phyloP scores from a whole-genome alignment of 1,284 basidiomycete species.

The Pterulicium gracile region DNA sequence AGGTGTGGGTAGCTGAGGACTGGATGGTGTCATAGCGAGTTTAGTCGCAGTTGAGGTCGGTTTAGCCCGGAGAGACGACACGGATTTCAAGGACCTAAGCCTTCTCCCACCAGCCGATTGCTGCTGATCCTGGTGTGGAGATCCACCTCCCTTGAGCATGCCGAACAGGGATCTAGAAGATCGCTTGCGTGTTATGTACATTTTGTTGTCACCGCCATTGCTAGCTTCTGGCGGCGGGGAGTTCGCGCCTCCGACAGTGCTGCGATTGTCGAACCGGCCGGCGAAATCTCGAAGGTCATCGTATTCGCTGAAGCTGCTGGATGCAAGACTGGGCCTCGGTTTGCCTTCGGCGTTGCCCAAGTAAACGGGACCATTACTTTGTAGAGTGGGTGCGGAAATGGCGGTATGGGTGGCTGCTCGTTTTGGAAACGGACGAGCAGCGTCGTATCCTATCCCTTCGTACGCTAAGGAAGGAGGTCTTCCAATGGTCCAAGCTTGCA shows the following conservation, averaged over 20 bases:
- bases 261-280: conserved; percentile 70
- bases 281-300: conserved; percentile 78
- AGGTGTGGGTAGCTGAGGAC: conserved; percentile 41
- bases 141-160: conserved; percentile 40
- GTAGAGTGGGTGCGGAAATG: conserved; percentile 18
- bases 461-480: conserved; percentile 80
- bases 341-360: conserved; percentile 25
- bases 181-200: conserved; percentile 37
- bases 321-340: conserved; percentile 48
- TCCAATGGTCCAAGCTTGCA: conserved; percentile 93
- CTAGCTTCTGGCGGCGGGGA: conserved; percentile 20
- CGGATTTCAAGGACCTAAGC: conserved; percentile 65
- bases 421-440: conserved; percentile 27
- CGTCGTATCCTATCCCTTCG: conserved; percentile 70
- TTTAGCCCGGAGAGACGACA: conserved; percentile 63
- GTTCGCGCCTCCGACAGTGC: conserved; percentile 43
- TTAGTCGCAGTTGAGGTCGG: conserved; percentile 21
- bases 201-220: conserved; percentile 23
- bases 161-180: conserved; percentile 55
- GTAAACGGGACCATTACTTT: conserved; percentile 23
- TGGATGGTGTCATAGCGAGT: conserved; percentile 26
- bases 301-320: conserved; percentile 69
- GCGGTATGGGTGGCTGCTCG: conserved; percentile 14
- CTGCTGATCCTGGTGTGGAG: conserved; percentile 26
- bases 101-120: conserved; percentile 32